These are phyloP conservation scores for Zoysia pacifica DNA, from an alignment of 176 grass and related monocot genomes.

Conservation along the genomic window DNA sequence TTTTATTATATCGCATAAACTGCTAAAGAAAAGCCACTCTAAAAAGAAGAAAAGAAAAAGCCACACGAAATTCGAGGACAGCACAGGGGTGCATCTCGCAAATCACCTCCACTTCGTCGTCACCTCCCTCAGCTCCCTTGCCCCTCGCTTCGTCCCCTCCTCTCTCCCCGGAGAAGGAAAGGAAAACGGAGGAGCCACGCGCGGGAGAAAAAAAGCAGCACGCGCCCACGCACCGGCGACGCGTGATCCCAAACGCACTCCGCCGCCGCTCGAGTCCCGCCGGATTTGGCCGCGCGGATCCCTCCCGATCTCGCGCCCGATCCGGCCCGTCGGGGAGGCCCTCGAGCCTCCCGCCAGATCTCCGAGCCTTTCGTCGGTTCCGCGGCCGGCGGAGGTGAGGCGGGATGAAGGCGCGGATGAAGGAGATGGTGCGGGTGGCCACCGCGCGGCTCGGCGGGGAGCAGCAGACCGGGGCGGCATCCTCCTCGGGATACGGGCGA, in stretches of 20 bases:
- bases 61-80: neutral
- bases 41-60: neutral
- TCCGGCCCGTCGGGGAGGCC: conserved; percentile 18
- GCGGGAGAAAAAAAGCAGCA: neutral
- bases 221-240: neutral
- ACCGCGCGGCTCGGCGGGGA: conserved; percentile 72
- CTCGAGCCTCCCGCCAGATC: conserved; percentile 37
- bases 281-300: conserved; percentile 7
- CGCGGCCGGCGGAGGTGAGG: conserved; percentile 21
- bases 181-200: neutral
- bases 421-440: conserved; percentile 71
- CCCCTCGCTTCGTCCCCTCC: neutral
- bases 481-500: conserved; percentile 37
- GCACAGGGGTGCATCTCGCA: neutral
- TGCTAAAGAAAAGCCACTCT: no score
- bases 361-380: neutral
- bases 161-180: neutral
- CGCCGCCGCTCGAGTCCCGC: conserved; percentile 9
- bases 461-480: neutral
- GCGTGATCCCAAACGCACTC: conserved; percentile 28
- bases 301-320: conserved; percentile 33
- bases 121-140: neutral
- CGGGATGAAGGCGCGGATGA: conserved; percentile 57
- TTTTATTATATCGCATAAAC: no score
- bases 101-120: neutral